Conservation (phyloP, 768 basidiomycete species). For the Fibroporia radiculosa region DNA sequence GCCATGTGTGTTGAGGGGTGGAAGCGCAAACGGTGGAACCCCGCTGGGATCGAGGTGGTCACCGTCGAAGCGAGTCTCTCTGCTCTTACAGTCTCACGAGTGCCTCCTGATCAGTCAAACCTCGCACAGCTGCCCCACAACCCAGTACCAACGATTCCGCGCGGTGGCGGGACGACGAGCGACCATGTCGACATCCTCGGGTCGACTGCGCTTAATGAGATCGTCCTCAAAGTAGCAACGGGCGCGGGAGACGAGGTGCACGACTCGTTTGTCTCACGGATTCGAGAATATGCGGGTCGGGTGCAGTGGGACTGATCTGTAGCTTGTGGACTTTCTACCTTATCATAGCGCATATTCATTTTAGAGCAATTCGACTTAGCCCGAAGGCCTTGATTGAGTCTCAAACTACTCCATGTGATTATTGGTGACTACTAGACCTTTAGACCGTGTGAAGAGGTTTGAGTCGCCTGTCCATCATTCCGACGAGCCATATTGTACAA, state of each 20-base stretch:
- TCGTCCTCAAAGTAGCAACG: constrained; percentile 85
- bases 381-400: no score
- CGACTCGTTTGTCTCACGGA: constrained; percentile 67
- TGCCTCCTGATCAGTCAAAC: not conserved
- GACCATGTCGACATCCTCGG: constrained; percentile 76
- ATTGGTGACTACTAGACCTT: no score
- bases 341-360: no score
- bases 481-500: no score
- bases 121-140: constrained; percentile 67
- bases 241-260: constrained; percentile 69
- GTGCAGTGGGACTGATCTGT: constrained; percentile 63
- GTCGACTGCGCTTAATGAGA: constrained; percentile 75
- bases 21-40: constrained; percentile 87
- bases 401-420: no score
- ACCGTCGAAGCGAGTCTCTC: constrained; percentile 70
- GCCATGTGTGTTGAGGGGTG: constrained; percentile 98
- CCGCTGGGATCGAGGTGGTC: constrained; percentile 75
- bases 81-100: not conserved
- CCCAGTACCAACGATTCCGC: constrained; percentile 62
- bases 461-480: no score
- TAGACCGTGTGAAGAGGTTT: no score
- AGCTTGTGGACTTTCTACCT: no score
- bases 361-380: no score
- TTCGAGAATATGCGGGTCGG: constrained; percentile 63
- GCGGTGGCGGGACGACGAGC: constrained; percentile 88